Evolutionary conservation across 371 early-diverging fungal genomes (phyloP).

Genomic region (Actinomucor elegans): DNA sequence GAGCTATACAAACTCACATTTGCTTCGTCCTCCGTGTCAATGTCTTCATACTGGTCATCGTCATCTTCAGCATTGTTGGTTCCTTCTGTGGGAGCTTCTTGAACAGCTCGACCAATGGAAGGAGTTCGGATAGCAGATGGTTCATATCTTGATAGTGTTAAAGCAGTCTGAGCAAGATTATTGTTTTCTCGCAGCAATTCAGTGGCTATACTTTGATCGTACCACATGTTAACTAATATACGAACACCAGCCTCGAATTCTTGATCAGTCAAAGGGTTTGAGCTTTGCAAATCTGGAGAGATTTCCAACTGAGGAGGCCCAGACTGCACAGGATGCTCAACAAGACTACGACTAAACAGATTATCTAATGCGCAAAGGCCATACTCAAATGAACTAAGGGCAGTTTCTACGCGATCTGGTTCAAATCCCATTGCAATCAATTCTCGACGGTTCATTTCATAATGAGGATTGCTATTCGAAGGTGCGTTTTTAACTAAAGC

Average conservation of each 20-base stretch:
- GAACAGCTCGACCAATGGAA: background rate
- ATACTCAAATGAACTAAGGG: constrained; percentile 74
- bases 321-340: background rate
- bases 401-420: constrained; percentile 72
- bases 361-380: constrained; percentile 86
- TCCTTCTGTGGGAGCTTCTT: constrained; percentile 7
- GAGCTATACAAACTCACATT: constrained; percentile 1
- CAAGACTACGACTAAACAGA: constrained; percentile 69
- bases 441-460: constrained; percentile 48
- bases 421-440: constrained; percentile 79
- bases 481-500: background rate
- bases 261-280: background rate
- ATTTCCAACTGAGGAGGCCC: constrained; percentile 5
- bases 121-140: constrained; percentile 18
- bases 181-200: constrained; percentile 68
- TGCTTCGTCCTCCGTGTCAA: constrained; percentile 10
- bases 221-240: constrained; percentile 81
- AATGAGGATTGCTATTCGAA: background rate
- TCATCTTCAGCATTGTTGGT: constrained; percentile 22
- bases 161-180: constrained; percentile 72
- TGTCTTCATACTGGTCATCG: constrained; percentile 21
- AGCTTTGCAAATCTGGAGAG: background rate
- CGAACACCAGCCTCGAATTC: constrained; percentile 61
- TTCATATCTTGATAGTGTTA: constrained; percentile 70
- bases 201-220: constrained; percentile 69